Base-by-base conservation (phyloP, 306 rosid genomes). In the Ammopiptanthus mongolicus region DNA sequence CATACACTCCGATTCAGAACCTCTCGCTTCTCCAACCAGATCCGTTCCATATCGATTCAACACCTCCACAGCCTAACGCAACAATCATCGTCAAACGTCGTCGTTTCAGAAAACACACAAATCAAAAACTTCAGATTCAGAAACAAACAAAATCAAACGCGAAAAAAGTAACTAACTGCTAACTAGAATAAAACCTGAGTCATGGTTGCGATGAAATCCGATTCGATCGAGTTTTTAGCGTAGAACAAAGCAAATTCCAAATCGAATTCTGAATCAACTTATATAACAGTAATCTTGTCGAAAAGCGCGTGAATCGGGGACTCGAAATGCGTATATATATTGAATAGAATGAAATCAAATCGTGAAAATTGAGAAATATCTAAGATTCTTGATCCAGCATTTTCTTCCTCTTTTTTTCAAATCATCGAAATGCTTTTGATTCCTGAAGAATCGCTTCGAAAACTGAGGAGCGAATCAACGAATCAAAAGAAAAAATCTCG, bases 1-100 rank as follows among this genome's bases (percentile, higher is more conserved):
- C 82, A 83, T 77, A 75, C 96, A 88, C 73, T 89, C 81, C 12
- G 81, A 76, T 55, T 70, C 97, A 70, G 92, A 78, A 25, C 86
- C 88, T 76, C 84, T 55, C 7, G 62, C 77, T 37, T 87, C 95
- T 59, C 80, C 89, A 47, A 81, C 83, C 78, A 86, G 78, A 85
- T 84, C 97, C 84, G 91, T 88, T 78, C 82, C 84, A 47, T 74
- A 65, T 36, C 80, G 74, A 73, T 81, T 84, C 65, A 59, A 41
- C 19, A 33, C 81, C 62, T 75, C 78, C 69, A 81, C 77, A 19
- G 86, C 78, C 88, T 86, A 58, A 8, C 65, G 75, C 47, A 70
- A 71, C 44, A 41, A 55, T 34, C 56, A 74, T 3, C 15, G 51
- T 47, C 29, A 57, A 41, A 9, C 5, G 46, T n/a, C 53, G 77